Evolutionary conservation across 2,329 filamentous ascomycete genomes (phyloP).

Genomic region (Cadophora gregata): DNA sequence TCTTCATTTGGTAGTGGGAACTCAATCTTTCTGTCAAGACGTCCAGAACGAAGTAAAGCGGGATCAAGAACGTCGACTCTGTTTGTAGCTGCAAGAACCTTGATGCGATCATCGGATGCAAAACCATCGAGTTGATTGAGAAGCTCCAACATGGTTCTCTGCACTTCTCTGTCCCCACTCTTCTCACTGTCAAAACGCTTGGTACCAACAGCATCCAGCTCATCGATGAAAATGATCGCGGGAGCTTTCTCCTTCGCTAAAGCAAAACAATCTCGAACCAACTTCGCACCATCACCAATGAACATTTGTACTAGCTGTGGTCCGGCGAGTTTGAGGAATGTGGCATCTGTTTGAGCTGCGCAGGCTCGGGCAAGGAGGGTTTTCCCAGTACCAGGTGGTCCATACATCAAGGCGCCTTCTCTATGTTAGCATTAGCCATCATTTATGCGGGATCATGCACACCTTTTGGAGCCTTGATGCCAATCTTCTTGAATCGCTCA

Average conservation of each 20-base stretch:
- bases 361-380: constrained; percentile 93
- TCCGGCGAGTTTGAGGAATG: constrained; percentile 96
- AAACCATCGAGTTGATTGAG: constrained; percentile 99
- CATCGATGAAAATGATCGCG: constrained; percentile 99
- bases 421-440: constrained; percentile 17
- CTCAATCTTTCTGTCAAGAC: constrained; percentile 96
- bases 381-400: constrained; percentile 88
- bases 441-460: constrained; percentile 43
- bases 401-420: constrained; percentile 95
- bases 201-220: constrained; percentile 96
- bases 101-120: constrained; percentile 94
- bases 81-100: constrained; percentile 94
- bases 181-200: constrained; percentile 99
- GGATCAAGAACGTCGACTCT: constrained; percentile 93
- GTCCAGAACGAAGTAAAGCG: constrained; percentile 86
- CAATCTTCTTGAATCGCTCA: constrained; percentile 99
- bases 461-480: constrained; percentile 99
- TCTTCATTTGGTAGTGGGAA: constrained; percentile 98
- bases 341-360: constrained; percentile 96
- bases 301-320: constrained; percentile 99
- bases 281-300: constrained; percentile 96
- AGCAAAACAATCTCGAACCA: constrained; percentile 96
- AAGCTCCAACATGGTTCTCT: constrained; percentile 97
- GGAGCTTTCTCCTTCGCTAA: constrained; percentile 98
- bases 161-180: constrained; percentile 95